A percentile compares a stretch with the other conserved stretches of the same genome.
Conservation (phyloP, 116 monocot species). For the Iris pallida region DNA sequence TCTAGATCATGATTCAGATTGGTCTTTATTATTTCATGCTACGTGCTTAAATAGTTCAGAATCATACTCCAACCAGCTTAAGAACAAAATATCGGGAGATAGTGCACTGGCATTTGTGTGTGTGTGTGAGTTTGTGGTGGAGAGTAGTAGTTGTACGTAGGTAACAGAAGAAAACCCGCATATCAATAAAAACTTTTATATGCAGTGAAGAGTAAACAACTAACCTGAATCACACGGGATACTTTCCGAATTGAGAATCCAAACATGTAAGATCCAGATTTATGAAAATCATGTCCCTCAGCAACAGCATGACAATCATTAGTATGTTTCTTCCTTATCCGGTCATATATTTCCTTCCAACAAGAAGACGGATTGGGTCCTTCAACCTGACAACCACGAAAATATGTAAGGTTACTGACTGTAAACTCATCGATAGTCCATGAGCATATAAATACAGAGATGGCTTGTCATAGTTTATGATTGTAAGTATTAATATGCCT, state of each 20-base stretch:
- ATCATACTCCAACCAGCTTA: no score
- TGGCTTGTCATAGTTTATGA: no score
- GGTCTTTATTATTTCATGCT: no score
- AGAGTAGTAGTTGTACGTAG: no score
- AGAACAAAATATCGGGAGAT: no score
- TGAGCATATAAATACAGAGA: no score
- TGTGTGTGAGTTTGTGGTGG: no score
- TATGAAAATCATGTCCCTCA: slow-evolving; percentile 42
- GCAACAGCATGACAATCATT: slow-evolving; percentile 22
- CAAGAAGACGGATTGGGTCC: slow-evolving; percentile 72
- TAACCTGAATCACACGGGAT: slow-evolving; percentile 72
- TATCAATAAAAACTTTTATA: neutral
- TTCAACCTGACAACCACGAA: slow-evolving; percentile 51
- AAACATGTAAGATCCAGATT: slow-evolving; percentile 91
- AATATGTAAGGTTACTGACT: neutral
- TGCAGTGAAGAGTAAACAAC: neutral
- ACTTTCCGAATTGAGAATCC: slow-evolving; percentile 74
- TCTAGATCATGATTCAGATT: no score
- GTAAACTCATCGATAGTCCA: no score
- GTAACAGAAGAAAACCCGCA: neutral
- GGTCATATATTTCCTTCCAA: slow-evolving; percentile 79
- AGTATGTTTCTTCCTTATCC: slow-evolving; percentile 33
- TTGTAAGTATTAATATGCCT: no score
- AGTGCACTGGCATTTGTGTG: no score
- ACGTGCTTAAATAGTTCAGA: no score